These are phyloP conservation scores for Lindgomyces ingoldianus DNA, from an alignment of 495 filamentous ascomycete genomes.

Conservation along the genomic window DNA sequence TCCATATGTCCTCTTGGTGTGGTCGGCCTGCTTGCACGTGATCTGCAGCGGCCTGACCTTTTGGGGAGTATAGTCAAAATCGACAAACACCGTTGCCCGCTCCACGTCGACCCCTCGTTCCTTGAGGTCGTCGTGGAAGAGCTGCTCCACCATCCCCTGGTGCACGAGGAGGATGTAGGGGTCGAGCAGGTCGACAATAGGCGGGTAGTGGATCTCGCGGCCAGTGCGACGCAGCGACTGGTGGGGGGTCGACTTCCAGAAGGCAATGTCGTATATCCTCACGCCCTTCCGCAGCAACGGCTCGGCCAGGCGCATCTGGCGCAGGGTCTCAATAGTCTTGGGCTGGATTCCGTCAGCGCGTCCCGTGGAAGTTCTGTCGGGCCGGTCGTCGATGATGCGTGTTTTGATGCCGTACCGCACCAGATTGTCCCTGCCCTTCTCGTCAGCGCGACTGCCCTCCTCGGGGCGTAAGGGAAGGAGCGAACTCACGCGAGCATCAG, in stretches of 20 bases:
- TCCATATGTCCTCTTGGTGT: slow-evolving; percentile 14
- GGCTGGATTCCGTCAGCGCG: slow-evolving; percentile 79
- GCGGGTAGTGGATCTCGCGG: slow-evolving; percentile 70
- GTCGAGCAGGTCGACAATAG: slow-evolving; percentile 68
- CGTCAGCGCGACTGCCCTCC: neutral
- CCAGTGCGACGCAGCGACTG: slow-evolving; percentile 61
- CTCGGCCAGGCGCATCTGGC: slow-evolving; percentile 68
- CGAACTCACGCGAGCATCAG: slow-evolving; percentile 64
- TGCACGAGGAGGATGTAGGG: slow-evolving; percentile 73
- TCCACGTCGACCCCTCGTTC: slow-evolving; percentile 58
- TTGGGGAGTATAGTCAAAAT: slow-evolving; percentile 24
- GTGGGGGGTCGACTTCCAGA: slow-evolving; percentile 66
- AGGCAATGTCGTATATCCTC: slow-evolving; percentile 69
- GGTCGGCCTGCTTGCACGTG: slow-evolving; percentile 9
- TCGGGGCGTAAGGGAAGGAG: neutral
- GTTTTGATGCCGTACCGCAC: slow-evolving; percentile 68
- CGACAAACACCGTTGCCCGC: slow-evolving; percentile 53
- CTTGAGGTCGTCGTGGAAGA: slow-evolving; percentile 65
- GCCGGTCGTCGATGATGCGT: slow-evolving; percentile 70
- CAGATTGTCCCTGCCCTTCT: slow-evolving; percentile 56
- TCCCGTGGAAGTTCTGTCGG: slow-evolving; percentile 68
- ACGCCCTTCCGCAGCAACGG: slow-evolving; percentile 62
- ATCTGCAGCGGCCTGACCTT: slow-evolving; percentile 21
- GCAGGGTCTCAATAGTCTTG: slow-evolving; percentile 73
- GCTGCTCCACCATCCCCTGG: slow-evolving; percentile 71